Evolutionary conservation across 495 filamentous ascomycete genomes (phyloP).

Genomic region (Aspergillus heteromorphus): DNA sequence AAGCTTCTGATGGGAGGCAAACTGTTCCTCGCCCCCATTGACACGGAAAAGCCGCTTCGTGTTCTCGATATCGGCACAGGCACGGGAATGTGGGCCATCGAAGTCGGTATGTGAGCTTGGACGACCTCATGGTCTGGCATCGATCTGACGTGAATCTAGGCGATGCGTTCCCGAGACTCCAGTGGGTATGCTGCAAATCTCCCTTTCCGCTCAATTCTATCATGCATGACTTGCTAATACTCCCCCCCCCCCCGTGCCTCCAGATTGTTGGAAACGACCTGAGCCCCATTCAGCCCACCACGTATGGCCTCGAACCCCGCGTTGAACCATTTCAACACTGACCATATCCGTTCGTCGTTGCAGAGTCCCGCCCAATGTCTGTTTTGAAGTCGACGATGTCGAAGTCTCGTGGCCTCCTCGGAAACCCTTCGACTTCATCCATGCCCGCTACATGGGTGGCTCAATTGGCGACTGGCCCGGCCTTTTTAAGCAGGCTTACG

Average conservation of each 20-base stretch:
- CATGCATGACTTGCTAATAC: background rate
- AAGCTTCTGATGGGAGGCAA: slow-evolving; percentile 20
- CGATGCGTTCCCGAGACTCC: background rate
- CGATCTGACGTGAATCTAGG: background rate
- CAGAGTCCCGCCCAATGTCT: slow-evolving; percentile 44
- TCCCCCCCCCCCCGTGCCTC: background rate
- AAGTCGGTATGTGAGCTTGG: slow-evolving; percentile 25
- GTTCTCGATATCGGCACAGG: slow-evolving; percentile 40
- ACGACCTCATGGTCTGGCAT: too few species aligned
- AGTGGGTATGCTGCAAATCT: background rate
- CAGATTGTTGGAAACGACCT: slow-evolving; percentile 23
- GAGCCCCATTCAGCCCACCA: slow-evolving; percentile 30
- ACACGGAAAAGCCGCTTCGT: slow-evolving; percentile 23
- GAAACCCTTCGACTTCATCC: slow-evolving; percentile 48
- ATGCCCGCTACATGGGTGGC: slow-evolving; percentile 49
- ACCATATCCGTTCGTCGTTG: background rate
- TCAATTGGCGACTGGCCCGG: slow-evolving; percentile 45
- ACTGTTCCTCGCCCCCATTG: slow-evolving; percentile 32
- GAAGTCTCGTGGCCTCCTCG: slow-evolving; percentile 40
- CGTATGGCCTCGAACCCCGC: background rate
- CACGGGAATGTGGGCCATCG: slow-evolving; percentile 53
- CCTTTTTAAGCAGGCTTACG: slow-evolving; percentile 21
- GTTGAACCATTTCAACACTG: background rate
- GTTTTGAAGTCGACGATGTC: slow-evolving; percentile 50
- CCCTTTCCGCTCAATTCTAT: background rate